Evolutionary conservation across 2,329 filamentous ascomycete species (phyloP).

Genomic region (Hymenoscyphus albidus): DNA sequence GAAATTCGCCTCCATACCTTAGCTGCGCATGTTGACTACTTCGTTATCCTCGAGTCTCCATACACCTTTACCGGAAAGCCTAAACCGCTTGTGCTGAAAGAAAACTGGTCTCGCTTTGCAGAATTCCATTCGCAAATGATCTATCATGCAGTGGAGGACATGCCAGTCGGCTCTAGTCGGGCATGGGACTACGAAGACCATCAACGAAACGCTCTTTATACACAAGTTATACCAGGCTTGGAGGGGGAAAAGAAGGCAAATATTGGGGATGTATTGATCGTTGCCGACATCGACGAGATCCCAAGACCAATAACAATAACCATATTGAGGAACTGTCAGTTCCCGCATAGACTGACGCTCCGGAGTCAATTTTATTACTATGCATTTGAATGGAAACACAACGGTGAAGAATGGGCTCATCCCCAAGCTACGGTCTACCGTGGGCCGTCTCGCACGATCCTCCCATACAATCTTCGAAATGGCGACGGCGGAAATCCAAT

Average conservation of each 20-base stretch:
- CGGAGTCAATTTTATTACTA: slow-evolving; percentile 39
- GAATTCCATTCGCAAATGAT: slow-evolving; percentile 58
- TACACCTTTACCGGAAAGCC: slow-evolving; percentile 54
- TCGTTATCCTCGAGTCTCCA: slow-evolving; percentile 57
- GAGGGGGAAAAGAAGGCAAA: slow-evolving; percentile 32
- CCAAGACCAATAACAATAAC: slow-evolving; percentile 36
- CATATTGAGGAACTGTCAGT: slow-evolving; percentile 37
- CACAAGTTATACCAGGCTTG: slow-evolving; percentile 45
- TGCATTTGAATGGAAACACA: slow-evolving; percentile 38
- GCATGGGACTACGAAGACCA: slow-evolving; percentile 51
- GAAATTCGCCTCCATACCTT: slow-evolving; percentile 59
- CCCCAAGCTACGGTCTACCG: slow-evolving; percentile 44
- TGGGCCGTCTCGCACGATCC: slow-evolving; percentile 37
- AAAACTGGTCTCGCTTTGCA: slow-evolving; percentile 50
- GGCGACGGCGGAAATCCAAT: slow-evolving; percentile 27
- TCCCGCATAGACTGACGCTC: slow-evolving; percentile 36
- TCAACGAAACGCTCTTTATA: slow-evolving; percentile 54
- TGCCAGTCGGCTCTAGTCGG: slow-evolving; percentile 37
- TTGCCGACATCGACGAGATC: slow-evolving; percentile 47
- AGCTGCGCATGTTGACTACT: slow-evolving; percentile 58
- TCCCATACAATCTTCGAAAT: slow-evolving; percentile 40
- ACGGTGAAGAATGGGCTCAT: slow-evolving; percentile 39
- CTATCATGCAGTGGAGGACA: slow-evolving; percentile 49
- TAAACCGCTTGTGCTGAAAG: slow-evolving; percentile 51
- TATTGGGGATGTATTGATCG: slow-evolving; percentile 41